These are phyloP conservation scores for Ogataea pilisensis DNA, from an alignment of 805 yeast species.

Conservation along the genomic window DNA sequence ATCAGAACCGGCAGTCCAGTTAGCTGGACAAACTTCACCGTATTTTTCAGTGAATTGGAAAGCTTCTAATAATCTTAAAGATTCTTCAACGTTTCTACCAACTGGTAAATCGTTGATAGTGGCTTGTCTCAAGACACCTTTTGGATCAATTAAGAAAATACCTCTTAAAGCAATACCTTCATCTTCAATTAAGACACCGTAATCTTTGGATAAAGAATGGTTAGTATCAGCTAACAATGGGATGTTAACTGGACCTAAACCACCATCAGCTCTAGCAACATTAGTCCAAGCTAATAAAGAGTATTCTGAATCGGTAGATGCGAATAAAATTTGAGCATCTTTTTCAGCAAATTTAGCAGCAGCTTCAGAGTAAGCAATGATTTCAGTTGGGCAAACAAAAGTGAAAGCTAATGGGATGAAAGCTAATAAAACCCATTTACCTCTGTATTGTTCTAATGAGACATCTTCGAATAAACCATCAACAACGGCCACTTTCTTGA, in stretches of 20 bases:
- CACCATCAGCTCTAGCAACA: slow-evolving; percentile 95
- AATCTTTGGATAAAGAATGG: slow-evolving; percentile 91
- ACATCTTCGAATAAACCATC: slow-evolving; percentile 96
- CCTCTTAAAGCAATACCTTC: slow-evolving; percentile 98
- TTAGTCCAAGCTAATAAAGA: slow-evolving; percentile 98
- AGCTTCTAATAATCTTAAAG: slow-evolving; percentile 95
- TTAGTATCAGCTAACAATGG: slow-evolving; percentile 96
- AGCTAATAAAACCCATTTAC: slow-evolving; percentile 96
- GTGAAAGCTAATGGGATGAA: slow-evolving; percentile 99
- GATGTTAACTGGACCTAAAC: slow-evolving; percentile 90
- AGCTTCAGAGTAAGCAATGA: slow-evolving; percentile 97
- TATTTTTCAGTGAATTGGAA: slow-evolving; percentile 99
- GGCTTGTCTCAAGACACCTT: slow-evolving; percentile 90
- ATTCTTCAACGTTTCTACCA: slow-evolving; percentile 98
- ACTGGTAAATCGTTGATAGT: slow-evolving; percentile 99
- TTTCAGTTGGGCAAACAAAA: slow-evolving; percentile 98
- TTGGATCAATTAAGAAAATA: slow-evolving; percentile 95
- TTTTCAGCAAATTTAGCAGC: slow-evolving; percentile 82
- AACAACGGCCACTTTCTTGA: slow-evolving; percentile 95
- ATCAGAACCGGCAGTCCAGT: slow-evolving; percentile 96
- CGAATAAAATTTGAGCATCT: slow-evolving; percentile 86
- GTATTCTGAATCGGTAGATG: slow-evolving; percentile 98
- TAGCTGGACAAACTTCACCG: slow-evolving; percentile 99
- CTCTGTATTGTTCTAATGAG: slow-evolving; percentile 91
- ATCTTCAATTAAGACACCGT: slow-evolving; percentile 96